A percentile compares a stretch with the other conserved stretches of the same genome.
Conservation (phyloP, 495 filamentous ascomycete genomes). For the Podospora comata region DNA sequence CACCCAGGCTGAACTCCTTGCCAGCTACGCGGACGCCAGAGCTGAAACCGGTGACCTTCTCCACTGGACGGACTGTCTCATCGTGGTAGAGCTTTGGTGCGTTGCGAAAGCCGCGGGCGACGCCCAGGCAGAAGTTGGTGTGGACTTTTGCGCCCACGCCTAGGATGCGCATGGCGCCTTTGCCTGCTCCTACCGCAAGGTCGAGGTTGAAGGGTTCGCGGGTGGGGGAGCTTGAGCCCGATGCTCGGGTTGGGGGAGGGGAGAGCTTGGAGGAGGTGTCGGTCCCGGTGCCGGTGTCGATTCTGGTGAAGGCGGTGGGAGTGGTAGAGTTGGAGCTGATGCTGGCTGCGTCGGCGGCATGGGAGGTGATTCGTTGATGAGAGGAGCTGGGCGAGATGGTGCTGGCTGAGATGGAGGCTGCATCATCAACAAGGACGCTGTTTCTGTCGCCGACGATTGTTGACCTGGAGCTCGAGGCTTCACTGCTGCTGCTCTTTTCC, state of each 20-base stretch:
- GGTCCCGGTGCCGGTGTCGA: constrained; percentile 10
- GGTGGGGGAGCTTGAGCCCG: constrained; percentile 5
- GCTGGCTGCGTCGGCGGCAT: background rate
- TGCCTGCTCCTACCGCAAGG: constrained; percentile 57
- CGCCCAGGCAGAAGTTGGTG: constrained; percentile 72
- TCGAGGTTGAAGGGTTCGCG: constrained; percentile 43
- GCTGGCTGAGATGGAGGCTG: background rate
- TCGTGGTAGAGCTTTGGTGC: constrained; percentile 76
- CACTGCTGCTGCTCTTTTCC: constrained; percentile 9
- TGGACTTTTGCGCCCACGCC: constrained; percentile 69
- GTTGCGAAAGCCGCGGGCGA: constrained; percentile 85
- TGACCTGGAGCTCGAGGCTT: background rate
- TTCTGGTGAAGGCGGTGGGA: background rate
- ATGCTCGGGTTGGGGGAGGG: background rate
- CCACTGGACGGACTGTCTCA: constrained; percentile 61
- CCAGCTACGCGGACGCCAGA: constrained; percentile 65
- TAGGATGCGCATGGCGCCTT: constrained; percentile 64
- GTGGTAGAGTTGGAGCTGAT: background rate
- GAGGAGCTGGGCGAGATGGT: background rate
- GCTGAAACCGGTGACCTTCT: constrained; percentile 67
- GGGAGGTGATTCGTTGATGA: background rate
- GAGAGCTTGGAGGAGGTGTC: constrained; percentile 4
- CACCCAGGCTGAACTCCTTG: constrained; percentile 63
- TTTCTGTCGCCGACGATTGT: background rate
- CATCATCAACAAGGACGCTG: background rate